A percentile compares a stretch with the other conserved stretches of the same genome.
These are phyloP conservation scores for Cercospora brassicicola DNA, from an alignment of 2,329 filamentous ascomycete genomes.

Conservation along the genomic window DNA sequence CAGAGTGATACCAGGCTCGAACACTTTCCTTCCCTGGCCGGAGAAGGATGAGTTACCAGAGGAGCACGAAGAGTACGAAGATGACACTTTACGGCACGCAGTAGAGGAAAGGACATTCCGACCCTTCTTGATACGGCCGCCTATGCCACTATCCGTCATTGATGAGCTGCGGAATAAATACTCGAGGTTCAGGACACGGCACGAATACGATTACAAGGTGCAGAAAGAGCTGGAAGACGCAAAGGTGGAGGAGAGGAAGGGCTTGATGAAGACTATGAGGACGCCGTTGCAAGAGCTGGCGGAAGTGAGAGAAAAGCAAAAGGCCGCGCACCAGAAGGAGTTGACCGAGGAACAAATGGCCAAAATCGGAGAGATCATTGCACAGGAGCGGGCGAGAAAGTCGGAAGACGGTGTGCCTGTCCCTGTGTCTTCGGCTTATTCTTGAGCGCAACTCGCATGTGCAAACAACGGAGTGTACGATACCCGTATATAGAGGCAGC, in stretches of 20 bases:
- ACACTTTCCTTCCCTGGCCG: conserved; percentile 77
- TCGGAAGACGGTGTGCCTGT: neutral
- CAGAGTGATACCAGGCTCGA: conserved; percentile 66
- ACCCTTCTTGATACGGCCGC: conserved; percentile 73
- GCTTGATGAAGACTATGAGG: conserved; percentile 44
- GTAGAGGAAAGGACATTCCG: conserved; percentile 74
- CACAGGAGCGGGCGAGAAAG: conserved; percentile 24
- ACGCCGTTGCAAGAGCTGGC: conserved; percentile 51
- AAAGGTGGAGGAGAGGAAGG: conserved; percentile 48
- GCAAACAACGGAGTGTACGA: conserved; percentile 16
- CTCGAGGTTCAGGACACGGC: conserved; percentile 76
- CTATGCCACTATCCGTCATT: conserved; percentile 75
- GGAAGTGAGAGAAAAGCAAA: conserved; percentile 42
- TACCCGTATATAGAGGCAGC: conserved; percentile 14
- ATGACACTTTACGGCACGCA: conserved; percentile 73
- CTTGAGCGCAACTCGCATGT: neutral
- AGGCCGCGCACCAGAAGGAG: conserved; percentile 41
- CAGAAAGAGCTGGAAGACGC: conserved; percentile 62
- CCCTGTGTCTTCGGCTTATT: neutral
- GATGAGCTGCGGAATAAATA: conserved; percentile 85
- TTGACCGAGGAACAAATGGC: conserved; percentile 43
- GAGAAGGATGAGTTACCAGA: conserved; percentile 39
- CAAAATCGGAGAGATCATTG: conserved; percentile 47
- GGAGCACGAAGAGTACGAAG: conserved; percentile 55
- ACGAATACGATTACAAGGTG: conserved; percentile 71